Conservation (phyloP, 345 rosid genomes). For the Lagerstroemia speciosa region DNA sequence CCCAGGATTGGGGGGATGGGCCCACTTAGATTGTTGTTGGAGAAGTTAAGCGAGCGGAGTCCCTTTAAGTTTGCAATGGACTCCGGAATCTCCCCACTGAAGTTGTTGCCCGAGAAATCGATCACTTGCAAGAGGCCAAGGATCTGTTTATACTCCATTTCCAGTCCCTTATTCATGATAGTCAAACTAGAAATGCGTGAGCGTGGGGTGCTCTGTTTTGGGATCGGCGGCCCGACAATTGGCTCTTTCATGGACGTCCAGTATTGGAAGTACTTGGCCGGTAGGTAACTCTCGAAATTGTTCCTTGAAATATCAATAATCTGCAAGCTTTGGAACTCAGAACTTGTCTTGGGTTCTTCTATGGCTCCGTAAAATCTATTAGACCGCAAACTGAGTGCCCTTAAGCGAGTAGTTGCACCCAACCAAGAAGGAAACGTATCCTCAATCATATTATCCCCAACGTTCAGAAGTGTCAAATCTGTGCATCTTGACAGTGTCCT, state of each 20-base stretch:
- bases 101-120: slow-evolving; percentile 10
- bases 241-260: neutral
- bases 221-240: neutral
- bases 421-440: slow-evolving; percentile 21
- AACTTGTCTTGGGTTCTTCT: neutral
- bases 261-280: neutral
- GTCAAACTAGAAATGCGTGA: neutral
- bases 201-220: too few relatives aligned
- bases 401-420: slow-evolving; percentile 8
- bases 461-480: slow-evolving; percentile 3
- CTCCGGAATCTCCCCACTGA: neutral
- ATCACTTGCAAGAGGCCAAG: neutral
- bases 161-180: slow-evolving; percentile 4
- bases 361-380: slow-evolving; percentile 7
- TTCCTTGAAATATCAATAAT: slow-evolving; percentile 14
- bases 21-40: neutral
- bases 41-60: slow-evolving; percentile 1
- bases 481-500: neutral
- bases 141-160: neutral
- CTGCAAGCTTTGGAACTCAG: slow-evolving; percentile 4
- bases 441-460: slow-evolving; percentile 10
- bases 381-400: neutral
- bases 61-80: neutral
- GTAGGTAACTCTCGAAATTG: neutral
- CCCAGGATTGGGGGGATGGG: slow-evolving; percentile 2